Percentiles rank a stretch among this genome's conserved stretches.
Evolutionary conservation across 257 asterid species (phyloP).

Genomic region (Solanum lycopersicoides): DNA sequence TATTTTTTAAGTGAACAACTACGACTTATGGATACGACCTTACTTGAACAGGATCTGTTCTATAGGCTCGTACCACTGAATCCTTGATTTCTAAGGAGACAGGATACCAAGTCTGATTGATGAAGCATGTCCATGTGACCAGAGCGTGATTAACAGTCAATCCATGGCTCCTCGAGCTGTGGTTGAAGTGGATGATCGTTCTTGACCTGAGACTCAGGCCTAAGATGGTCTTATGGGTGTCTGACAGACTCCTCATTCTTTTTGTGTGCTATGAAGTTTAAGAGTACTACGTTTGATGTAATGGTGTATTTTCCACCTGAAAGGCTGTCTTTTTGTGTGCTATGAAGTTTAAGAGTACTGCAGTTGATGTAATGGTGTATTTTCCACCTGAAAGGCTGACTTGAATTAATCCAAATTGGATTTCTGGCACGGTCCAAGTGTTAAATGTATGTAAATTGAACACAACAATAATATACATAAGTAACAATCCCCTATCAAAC

Average conservation of each 20-base stretch:
- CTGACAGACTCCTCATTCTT: not conserved
- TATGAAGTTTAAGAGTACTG: too few species aligned
- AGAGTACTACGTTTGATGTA: too few species aligned
- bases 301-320: not conserved
- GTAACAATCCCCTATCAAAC: not conserved
- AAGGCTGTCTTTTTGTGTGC: not conserved
- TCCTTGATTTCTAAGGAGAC: not conserved
- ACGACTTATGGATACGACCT: not conserved
- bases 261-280: not conserved
- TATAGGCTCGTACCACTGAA: not conserved
- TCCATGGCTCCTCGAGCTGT: not conserved
- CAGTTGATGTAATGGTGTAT: too few species aligned
- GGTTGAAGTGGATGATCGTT: not conserved
- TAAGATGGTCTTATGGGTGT: not conserved
- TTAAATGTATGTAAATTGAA: not conserved
- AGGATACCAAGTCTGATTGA: not conserved
- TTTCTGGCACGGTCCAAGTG: not conserved
- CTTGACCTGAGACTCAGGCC: not conserved
- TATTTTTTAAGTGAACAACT: accelerated
- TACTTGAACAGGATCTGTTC: not conserved
- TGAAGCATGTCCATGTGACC: not conserved
- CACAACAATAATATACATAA: not conserved
- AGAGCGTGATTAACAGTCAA: not conserved
- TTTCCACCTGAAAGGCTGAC: not conserved
- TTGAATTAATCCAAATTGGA: not conserved